Evolutionary conservation across 768 basidiomycete species (phyloP), one percentile per base, ranked within the genome.

Genomic region (Xerocomus potaroensis): DNA sequence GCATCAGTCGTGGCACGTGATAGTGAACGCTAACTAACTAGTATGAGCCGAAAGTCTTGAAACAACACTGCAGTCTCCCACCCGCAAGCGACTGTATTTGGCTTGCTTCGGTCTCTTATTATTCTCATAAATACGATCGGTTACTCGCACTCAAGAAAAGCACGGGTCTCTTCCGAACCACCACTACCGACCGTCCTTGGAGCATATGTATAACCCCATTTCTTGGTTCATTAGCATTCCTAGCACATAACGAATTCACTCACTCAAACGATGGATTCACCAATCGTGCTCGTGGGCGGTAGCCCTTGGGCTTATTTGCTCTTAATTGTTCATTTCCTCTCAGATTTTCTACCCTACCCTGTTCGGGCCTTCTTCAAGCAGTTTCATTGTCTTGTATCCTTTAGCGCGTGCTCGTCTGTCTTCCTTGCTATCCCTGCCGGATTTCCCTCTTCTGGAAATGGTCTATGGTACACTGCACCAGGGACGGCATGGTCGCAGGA

Each of bases 381-480:
- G 33, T 10, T 66, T 15, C 48, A 49, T 15, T 66, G 57, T 43
- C n/a, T 63, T 26, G 16, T 61, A 23, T 22, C 53, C 14, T 23
- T 51, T 15, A 37, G 61, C 19, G 55, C 54, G 11, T 66, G 61
- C 19, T 30, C 48, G 11, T 54, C 48, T 34, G 40, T 53, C 48
- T 37, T 48, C 5, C 27, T 23, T 32, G 53, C 66, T 26, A 49
- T 61, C 5, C 74, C 74, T 24, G 43, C 62, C 19, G 74, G 71
- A n/a, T 85, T 88, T 56, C 86, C 86, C 0, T 51, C 67, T 4
- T 80, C 82, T 11, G 86, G 86, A n/a, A 87, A 88, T 64, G 85
- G 79, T 6, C 69, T 88, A 23, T 88, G 86, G 86, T 88, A 81
- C 53, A 75, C 66, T 4, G 47, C 71, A 14, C 73, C 78, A 0